A percentile compares a stretch with the other conserved stretches of the same genome.
phyloP scores from a whole-genome alignment of 2,329 filamentous ascomycete species.

The Sclerotinia subarctica region DNA sequence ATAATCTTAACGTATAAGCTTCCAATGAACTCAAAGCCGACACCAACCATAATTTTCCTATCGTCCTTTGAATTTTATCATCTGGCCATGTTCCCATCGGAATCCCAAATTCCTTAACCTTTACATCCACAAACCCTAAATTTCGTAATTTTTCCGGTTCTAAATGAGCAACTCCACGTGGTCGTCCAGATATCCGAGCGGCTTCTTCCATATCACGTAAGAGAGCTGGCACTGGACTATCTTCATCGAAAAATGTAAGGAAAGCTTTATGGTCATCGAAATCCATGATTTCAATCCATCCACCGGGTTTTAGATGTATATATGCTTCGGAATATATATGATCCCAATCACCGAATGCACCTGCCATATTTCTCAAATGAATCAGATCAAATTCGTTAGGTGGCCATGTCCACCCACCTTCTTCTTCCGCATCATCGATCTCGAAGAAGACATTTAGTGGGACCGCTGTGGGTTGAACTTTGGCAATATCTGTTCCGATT shows the following conservation, averaged over 20 bases:
- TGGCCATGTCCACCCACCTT: slow-evolving; percentile 49
- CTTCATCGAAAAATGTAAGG: slow-evolving; percentile 25
- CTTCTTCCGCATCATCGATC: slow-evolving; percentile 54
- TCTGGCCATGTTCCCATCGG: slow-evolving; percentile 40
- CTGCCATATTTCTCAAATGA: slow-evolving; percentile 56
- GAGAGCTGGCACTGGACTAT: slow-evolving; percentile 23
- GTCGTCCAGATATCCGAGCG: slow-evolving; percentile 28
- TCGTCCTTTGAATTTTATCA: slow-evolving; percentile 32
- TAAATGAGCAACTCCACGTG: slow-evolving; percentile 28
- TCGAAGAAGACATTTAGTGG: slow-evolving; percentile 63
- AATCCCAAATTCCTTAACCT: slow-evolving; percentile 30
- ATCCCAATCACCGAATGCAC: slow-evolving; percentile 55
- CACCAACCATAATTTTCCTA: slow-evolving; percentile 34
- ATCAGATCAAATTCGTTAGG: slow-evolving; percentile 57
- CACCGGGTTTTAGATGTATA: slow-evolving; percentile 35
- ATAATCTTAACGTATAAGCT: slow-evolving; percentile 29
- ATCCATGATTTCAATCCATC: slow-evolving; percentile 38
- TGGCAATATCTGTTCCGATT: slow-evolving; percentile 57
- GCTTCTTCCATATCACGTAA: slow-evolving; percentile 26
- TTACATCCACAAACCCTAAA: slow-evolving; percentile 46
- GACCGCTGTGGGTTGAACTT: slow-evolving; percentile 56
- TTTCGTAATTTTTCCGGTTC: slow-evolving; percentile 33
- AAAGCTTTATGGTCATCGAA: slow-evolving; percentile 33
- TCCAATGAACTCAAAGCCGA: slow-evolving; percentile 32
- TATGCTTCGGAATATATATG: slow-evolving; percentile 53